Evolutionary conservation across 1,284 basidiomycete genomes (phyloP).

Genomic region (Apiotrichum veenhuisii): DNA sequence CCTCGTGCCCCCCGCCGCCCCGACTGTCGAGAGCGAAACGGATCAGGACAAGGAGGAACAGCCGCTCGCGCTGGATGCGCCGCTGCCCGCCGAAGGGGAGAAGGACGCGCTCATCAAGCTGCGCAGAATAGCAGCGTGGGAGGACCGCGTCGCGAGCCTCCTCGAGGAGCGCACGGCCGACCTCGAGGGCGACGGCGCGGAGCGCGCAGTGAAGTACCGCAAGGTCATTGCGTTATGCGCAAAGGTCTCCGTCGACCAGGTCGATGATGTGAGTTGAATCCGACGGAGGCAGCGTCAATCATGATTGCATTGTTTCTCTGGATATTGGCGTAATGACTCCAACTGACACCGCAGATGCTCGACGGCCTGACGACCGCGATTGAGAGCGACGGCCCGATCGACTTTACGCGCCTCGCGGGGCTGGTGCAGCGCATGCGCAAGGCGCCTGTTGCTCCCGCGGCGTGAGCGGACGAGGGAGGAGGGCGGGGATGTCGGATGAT

Average conservation of each 20-base stretch:
- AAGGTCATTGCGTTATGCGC: conserved; percentile 87
- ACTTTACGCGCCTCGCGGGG: conserved; percentile 77
- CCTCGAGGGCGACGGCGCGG: conserved; percentile 72
- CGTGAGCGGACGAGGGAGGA: too few species aligned
- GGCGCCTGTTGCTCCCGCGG: not conserved
- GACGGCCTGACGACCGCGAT: conserved; percentile 82
- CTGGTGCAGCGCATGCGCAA: conserved; percentile 60
- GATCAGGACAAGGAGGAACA: not conserved
- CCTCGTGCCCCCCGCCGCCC: conserved; percentile 40
- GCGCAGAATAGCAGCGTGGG: conserved; percentile 74
- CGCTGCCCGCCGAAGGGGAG: conserved; percentile 55
- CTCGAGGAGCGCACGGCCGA: conserved; percentile 65
- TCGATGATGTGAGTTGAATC: conserved; percentile 84
- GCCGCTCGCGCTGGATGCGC: not conserved
- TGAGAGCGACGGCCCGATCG: conserved; percentile 81
- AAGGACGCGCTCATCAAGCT: conserved; percentile 63
- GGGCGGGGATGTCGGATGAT: too few species aligned
- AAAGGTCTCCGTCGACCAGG: conserved; percentile 77
- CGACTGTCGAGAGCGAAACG: conserved; percentile 28
- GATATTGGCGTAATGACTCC: not conserved
- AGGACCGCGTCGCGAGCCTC: conserved; percentile 68
- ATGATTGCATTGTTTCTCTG: not conserved
- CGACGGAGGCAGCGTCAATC: too few species aligned
- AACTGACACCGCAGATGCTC: conserved; percentile 60
- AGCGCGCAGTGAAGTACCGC: conserved; percentile 83